phyloP scores from a whole-genome alignment of 2,329 filamentous ascomycete species.

The Colletotrichum liriopes region DNA sequence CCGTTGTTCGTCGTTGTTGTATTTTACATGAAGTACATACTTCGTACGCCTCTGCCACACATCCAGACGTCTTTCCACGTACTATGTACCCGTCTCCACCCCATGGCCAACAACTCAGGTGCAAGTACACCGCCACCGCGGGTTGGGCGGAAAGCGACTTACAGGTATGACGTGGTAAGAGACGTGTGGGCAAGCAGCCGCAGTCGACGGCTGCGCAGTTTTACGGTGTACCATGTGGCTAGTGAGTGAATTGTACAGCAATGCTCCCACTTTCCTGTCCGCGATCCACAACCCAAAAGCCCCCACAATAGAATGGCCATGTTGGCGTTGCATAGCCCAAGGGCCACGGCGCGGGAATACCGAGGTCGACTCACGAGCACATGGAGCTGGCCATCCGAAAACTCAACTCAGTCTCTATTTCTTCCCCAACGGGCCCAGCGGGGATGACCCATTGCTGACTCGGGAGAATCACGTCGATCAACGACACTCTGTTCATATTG shows the following conservation, averaged over 20 bases:
- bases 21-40: neutral
- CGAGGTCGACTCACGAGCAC: constrained; percentile 16
- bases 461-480: constrained; percentile 42
- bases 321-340: neutral
- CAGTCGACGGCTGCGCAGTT: constrained; percentile 24
- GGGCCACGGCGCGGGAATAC: constrained; percentile 22
- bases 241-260: neutral
- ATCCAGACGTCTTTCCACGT: neutral
- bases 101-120: neutral
- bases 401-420: constrained; percentile 30
- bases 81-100: constrained; percentile 12
- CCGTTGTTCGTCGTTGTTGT: constrained; percentile 16
- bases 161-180: constrained; percentile 24
- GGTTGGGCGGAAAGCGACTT: constrained; percentile 15
- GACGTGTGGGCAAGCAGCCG: constrained; percentile 7
- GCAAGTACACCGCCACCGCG: constrained; percentile 31
- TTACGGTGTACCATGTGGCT: neutral
- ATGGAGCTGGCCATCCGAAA: constrained; percentile 24
- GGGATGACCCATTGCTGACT: constrained; percentile 38
- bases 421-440: constrained; percentile 8
- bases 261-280: constrained; percentile 8
- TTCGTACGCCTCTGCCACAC: neutral
- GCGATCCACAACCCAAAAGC: neutral
- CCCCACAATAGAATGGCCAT: neutral
- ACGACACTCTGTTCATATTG: constrained; percentile 12